These are phyloP conservation scores for Cryptosporidium andersoni DNA, from an alignment of 169 alveolate species.

Conservation along the genomic window DNA sequence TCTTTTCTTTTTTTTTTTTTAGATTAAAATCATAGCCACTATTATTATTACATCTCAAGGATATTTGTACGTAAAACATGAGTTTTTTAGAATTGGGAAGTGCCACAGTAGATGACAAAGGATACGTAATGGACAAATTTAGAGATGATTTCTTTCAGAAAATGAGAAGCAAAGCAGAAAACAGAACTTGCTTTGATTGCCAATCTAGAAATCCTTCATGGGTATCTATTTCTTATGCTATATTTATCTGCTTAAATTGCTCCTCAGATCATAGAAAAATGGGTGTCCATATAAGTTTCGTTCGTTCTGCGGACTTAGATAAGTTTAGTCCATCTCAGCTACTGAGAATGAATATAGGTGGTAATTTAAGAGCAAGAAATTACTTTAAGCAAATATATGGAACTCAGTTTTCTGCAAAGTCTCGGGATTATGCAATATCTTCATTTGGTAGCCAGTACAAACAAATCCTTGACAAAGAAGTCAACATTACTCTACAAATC, in stretches of 20 bases:
- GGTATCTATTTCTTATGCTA: constrained; percentile 93
- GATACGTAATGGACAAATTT: constrained; percentile 80
- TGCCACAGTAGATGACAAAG: constrained; percentile 80
- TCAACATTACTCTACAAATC: not conserved
- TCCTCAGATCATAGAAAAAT: constrained; percentile 94
- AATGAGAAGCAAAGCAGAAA: constrained; percentile 78
- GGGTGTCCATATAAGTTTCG: constrained; percentile 95
- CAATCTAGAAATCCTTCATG: constrained; percentile 95
- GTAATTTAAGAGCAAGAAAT: constrained; percentile 41
- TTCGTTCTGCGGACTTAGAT: constrained; percentile 90
- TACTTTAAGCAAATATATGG: constrained; percentile 35
- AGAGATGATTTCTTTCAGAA: constrained; percentile 81
- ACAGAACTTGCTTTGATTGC: constrained; percentile 92
- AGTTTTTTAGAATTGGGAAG: constrained; percentile 53
- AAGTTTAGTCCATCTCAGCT: constrained; percentile 87
- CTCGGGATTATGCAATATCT: constrained; percentile 42
- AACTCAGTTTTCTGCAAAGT: constrained; percentile 16
- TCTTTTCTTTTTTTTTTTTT: too few species aligned
- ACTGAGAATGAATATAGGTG: constrained; percentile 80
- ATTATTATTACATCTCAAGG: not conserved
- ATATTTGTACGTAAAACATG: constrained; percentile 7
- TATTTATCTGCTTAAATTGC: constrained; percentile 95
- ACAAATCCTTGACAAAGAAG: constrained; percentile 35
- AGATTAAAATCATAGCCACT: too few species aligned
- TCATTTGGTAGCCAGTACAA: constrained; percentile 24